A percentile compares a stretch with the other conserved stretches of the same genome.
These are phyloP conservation scores for Vitis labrusca DNA, from an alignment of 164 flowering plant genomes.

Conservation along the genomic window DNA sequence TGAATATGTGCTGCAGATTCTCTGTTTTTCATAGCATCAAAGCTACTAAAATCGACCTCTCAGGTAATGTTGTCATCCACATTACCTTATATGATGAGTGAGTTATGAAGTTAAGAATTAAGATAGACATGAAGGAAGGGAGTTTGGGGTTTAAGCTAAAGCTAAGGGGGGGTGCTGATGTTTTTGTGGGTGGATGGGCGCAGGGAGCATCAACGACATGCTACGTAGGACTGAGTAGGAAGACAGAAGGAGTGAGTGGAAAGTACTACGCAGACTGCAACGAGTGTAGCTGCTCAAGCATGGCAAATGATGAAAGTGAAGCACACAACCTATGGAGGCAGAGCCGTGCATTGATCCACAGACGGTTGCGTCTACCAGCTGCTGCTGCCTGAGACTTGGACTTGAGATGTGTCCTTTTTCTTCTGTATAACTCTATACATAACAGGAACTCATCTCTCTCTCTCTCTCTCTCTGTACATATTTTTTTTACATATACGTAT, in stretches of 20 bases:
- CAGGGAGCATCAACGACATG: constrained; percentile 97
- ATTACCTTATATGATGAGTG: neutral
- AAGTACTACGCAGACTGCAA: constrained; percentile 91
- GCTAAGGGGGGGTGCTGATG: neutral
- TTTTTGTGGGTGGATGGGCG: neutral
- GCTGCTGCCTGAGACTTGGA: neutral
- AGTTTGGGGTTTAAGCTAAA: too few relatives aligned
- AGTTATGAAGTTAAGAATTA: neutral
- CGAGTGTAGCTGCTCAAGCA: constrained; percentile 61
- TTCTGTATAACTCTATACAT: too few relatives aligned
- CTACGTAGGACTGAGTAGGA: constrained; percentile 69
- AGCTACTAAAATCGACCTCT: constrained; percentile 70
- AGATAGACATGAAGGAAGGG: neutral
- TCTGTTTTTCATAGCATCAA: constrained; percentile 74
- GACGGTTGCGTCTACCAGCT: constrained; percentile 25
- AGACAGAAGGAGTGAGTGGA: constrained; percentile 67
- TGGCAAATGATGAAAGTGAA: constrained; percentile 69
- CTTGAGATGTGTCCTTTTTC: too few relatives aligned
- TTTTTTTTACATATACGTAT: too few relatives aligned
- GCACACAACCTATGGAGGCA: constrained; percentile 73
- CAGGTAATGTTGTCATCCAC: constrained; percentile 54
- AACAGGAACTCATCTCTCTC: too few relatives aligned
- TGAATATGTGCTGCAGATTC: constrained; percentile 61
- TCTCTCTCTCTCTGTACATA: too few relatives aligned
- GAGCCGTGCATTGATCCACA: constrained; percentile 49